Base-by-base conservation (phyloP, 2,329 filamentous ascomycete species). In the Atkinsonella hypoxylon region DNA sequence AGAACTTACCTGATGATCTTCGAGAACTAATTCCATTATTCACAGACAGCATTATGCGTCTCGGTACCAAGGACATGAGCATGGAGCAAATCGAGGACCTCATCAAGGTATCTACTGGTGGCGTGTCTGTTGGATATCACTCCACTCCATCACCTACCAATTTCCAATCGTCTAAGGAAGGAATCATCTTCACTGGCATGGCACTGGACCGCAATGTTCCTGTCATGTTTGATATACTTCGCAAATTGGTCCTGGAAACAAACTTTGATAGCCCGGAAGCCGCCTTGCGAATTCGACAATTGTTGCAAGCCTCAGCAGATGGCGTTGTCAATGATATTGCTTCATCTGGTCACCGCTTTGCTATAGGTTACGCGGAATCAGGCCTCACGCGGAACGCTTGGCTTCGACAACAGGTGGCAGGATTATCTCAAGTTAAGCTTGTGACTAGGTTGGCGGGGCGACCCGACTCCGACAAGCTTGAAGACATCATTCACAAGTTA, bases 41-140 rank as follows among this genome's bases (percentile, higher is more conserved):
- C 63, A 89, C 87, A 13, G 90, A 95, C 62, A 83, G 87, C 38
- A 83, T 98, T 54, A 93, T 96, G 86, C 85, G 93, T 18, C 77
- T 98, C 9, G 93, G 93, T 13, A 98, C 91, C 2, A 86, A 85
- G 59, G 79, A 83, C 53, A 87, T 87, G 75, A 82, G 83, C 0
- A 96, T 95, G 85, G 93, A 96, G 65, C 83, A 96, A 65, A 79
- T 97, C 48, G 93, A 98, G 67, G 93, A 97, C 62, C 70, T 90
- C 50, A 96, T 98, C 66, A 97, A 97, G 67, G 77, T 97, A 31
- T 95, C 94, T 71, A 97, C 93, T 1, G 93, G 93, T 18, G 93
- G 93, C 10, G 79, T 98, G 38, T 87, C 83, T 2, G 82, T 94
- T 15, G 83, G 85, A 1, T 90, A 95, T 58, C 87, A 94, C 67